Percentiles rank a stretch among this genome's conserved stretches.
phyloP scores from a whole-genome alignment of 371 early-diverging fungal species.

The Mortierella sp. region DNA sequence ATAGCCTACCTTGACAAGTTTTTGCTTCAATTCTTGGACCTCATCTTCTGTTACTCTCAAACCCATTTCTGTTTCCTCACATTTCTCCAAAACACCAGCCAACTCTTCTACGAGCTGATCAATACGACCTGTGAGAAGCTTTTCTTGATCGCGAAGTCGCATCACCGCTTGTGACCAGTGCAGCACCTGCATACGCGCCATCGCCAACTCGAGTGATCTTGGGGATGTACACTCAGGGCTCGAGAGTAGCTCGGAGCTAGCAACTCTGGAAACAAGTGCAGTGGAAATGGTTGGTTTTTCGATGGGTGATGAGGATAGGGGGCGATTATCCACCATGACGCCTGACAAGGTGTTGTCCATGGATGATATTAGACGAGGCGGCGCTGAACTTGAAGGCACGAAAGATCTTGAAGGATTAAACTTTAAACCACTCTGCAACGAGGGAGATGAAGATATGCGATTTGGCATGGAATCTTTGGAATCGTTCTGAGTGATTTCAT shows the following conservation, averaged over 20 bases:
- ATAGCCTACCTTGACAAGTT: constrained; percentile 19
- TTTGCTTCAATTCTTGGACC: constrained; percentile 4
- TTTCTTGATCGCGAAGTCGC: constrained; percentile 27
- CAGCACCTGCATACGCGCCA: constrained; percentile 11
- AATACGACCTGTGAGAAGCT: constrained; percentile 17
- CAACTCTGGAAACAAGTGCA: too few relatives aligned
- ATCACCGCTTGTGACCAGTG: constrained; percentile 26
- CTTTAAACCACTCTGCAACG: too few relatives aligned
- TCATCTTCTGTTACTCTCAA: not conserved
- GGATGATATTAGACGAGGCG: too few relatives aligned
- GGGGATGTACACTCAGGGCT: constrained; percentile 13
- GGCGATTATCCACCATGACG: too few relatives aligned
- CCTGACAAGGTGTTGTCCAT: too few relatives aligned
- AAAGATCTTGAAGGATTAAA: too few relatives aligned
- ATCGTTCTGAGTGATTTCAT: too few relatives aligned
- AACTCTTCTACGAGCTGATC: constrained; percentile 27
- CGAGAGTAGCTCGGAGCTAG: not conserved
- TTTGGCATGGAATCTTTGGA: too few relatives aligned
- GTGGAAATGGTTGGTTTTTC: too few relatives aligned
- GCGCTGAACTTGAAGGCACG: too few relatives aligned
- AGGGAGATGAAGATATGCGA: too few relatives aligned
- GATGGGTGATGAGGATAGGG: too few relatives aligned
- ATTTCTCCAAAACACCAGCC: constrained; percentile 20
- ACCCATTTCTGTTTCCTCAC: constrained; percentile 16
- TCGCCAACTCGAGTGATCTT: constrained; percentile 15